A percentile compares a stretch with the other conserved stretches of the same genome.
These are phyloP conservation scores for Aspergillus sp. DNA, from an alignment of 2,329 filamentous ascomycete genomes.

Conservation along the genomic window DNA sequence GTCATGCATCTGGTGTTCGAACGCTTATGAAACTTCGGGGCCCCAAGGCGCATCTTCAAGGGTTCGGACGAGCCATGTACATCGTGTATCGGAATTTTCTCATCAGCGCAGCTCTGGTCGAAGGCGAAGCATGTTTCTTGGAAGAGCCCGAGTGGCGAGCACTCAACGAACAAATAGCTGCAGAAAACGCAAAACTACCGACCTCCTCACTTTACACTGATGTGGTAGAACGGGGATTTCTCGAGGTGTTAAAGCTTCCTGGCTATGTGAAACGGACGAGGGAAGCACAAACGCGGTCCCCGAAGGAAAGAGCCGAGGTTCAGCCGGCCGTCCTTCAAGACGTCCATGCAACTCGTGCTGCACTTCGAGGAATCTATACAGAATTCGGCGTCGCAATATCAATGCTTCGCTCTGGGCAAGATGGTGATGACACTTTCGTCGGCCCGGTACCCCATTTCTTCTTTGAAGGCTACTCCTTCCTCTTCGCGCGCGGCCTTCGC, in stretches of 20 bases:
- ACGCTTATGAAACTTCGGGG: slow-evolving; percentile 41
- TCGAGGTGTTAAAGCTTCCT: slow-evolving; percentile 33
- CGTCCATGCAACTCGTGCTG: slow-evolving; percentile 26
- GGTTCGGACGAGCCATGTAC: slow-evolving; percentile 41
- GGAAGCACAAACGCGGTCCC: slow-evolving; percentile 17
- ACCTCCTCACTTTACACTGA: slow-evolving; percentile 36
- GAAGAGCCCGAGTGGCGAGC: slow-evolving; percentile 41
- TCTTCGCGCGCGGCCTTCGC: slow-evolving; percentile 27
- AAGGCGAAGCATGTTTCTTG: slow-evolving; percentile 41
- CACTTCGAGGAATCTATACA: slow-evolving; percentile 31
- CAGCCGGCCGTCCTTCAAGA: slow-evolving; percentile 24
- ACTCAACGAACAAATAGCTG: slow-evolving; percentile 34
- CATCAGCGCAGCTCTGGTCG: slow-evolving; percentile 38
- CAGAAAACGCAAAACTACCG: slow-evolving; percentile 32
- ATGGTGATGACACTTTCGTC: slow-evolving; percentile 24
- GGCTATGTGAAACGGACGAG: slow-evolving; percentile 31
- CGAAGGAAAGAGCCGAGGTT: slow-evolving; percentile 13
- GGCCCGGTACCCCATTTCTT: slow-evolving; percentile 29
- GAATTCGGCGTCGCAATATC: slow-evolving; percentile 31
- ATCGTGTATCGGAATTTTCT: slow-evolving; percentile 42
- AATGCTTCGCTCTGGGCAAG: slow-evolving; percentile 25
- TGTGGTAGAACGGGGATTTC: slow-evolving; percentile 35
- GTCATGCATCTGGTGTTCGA: slow-evolving; percentile 41
- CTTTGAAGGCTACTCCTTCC: slow-evolving; percentile 27
- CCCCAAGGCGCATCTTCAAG: slow-evolving; percentile 35